phyloP scores from a whole-genome alignment of 257 asterid genomes.

The Capsicum pubescens region DNA sequence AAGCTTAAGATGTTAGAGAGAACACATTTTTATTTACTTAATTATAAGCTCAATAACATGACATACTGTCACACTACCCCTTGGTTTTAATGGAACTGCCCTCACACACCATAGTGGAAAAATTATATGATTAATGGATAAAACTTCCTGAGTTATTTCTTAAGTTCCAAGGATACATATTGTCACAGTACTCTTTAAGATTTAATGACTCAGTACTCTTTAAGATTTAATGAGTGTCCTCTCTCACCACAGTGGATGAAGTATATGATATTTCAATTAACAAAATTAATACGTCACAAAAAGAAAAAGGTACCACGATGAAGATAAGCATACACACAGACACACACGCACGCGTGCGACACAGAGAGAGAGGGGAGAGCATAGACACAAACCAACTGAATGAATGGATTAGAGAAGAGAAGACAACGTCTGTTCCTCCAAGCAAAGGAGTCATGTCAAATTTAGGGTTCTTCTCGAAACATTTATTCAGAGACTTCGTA shows the following conservation, averaged over 20 bases:
- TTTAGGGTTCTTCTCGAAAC: slow-evolving; percentile 96
- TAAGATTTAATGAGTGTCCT: not conserved
- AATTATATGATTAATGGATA: slow-evolving; percentile 13
- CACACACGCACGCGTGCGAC: slow-evolving; percentile 7
- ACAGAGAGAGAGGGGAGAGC: slow-evolving; percentile 28
- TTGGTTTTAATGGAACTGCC: not conserved
- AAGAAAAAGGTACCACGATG: slow-evolving; percentile 13
- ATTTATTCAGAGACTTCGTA: slow-evolving; percentile 90
- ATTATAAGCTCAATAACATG: not conserved
- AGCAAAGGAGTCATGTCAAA: slow-evolving; percentile 97
- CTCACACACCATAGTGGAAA: not conserved
- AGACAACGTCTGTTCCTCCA: slow-evolving; percentile 94
- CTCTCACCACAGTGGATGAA: slow-evolving; percentile 19
- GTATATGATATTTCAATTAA: not conserved
- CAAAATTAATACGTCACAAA: not conserved
- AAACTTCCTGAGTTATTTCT: not conserved
- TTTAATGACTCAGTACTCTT: slow-evolving; percentile 15
- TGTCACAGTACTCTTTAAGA: slow-evolving; percentile 3
- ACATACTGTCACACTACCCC: not conserved
- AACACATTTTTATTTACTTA: not conserved
- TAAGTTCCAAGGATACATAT: not conserved
- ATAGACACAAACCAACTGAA: slow-evolving; percentile 77
- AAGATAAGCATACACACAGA: slow-evolving; percentile 17
- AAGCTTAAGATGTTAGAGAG: not conserved
- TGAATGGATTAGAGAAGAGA: slow-evolving; percentile 96